Evolutionary conservation across 2,329 filamentous ascomycete genomes (phyloP).

Genomic region (Fusarium poae): DNA sequence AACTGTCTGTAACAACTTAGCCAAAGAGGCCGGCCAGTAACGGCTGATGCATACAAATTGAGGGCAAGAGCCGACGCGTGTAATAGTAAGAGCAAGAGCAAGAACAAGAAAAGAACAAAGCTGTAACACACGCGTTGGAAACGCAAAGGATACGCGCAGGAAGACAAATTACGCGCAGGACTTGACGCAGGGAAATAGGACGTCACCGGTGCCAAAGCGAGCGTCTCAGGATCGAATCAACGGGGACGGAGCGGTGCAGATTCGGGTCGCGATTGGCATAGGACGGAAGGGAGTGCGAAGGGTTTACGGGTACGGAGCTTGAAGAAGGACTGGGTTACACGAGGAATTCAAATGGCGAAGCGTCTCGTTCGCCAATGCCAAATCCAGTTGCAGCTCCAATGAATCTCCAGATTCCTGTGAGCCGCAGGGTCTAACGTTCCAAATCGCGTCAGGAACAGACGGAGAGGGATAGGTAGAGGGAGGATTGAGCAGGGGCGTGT

Average conservation of each 20-base stretch:
- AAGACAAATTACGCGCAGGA: constrained; percentile 37
- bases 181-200: constrained; percentile 25
- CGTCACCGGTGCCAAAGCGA: constrained; percentile 32
- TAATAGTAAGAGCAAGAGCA: constrained; percentile 19
- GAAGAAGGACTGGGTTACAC: constrained; percentile 45
- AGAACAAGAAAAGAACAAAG: constrained; percentile 17
- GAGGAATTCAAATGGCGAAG: constrained; percentile 38
- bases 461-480: constrained; percentile 25
- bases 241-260: constrained; percentile 46
- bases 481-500: constrained; percentile 30
- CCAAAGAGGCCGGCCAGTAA: constrained; percentile 13
- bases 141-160: constrained; percentile 39
- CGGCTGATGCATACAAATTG: constrained; percentile 35
- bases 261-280: constrained; percentile 34
- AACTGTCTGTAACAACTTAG: constrained; percentile 23
- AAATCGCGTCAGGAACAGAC: constrained; percentile 48
- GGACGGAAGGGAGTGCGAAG: constrained; percentile 36
- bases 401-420: constrained; percentile 14
- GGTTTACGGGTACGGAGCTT: constrained; percentile 42
- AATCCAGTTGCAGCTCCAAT: constrained; percentile 3
- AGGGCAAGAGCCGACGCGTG: constrained; percentile 37
- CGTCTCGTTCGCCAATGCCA: constrained; percentile 49
- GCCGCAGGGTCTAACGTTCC: constrained; percentile 35
- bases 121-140: constrained; percentile 41
- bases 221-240: constrained; percentile 40